phyloP scores from a whole-genome alignment of 2,329 filamentous ascomycete species.

The Talaromyces rugulosus region DNA sequence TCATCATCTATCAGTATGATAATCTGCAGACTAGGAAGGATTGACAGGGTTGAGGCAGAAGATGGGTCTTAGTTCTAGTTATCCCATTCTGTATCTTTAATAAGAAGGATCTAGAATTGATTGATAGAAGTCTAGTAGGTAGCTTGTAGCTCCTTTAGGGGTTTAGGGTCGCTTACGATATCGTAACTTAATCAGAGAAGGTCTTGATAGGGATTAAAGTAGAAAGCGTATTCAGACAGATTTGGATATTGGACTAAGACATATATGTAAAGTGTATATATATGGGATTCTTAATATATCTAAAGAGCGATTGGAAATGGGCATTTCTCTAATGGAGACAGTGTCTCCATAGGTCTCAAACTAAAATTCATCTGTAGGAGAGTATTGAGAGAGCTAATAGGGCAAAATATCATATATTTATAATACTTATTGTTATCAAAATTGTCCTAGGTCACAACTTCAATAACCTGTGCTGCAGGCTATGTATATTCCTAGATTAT shows the following conservation, averaged over 20 bases:
- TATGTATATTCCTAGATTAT: conserved; percentile 1
- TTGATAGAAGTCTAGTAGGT: not conserved
- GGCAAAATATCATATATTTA: not conserved
- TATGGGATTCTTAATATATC: not conserved
- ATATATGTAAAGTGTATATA: not conserved
- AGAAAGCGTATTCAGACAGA: not conserved
- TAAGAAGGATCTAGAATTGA: not conserved
- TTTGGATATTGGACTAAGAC: not conserved
- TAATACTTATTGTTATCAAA: not conserved
- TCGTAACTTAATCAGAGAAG: not conserved
- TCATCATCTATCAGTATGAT: not conserved
- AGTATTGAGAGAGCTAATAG: not conserved
- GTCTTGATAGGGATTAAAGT: not conserved
- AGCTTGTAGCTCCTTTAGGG: not conserved
- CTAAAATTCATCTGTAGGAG: not conserved
- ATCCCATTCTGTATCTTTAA: not conserved
- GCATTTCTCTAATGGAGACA: not conserved
- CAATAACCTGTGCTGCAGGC: not conserved
- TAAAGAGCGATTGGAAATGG: not conserved
- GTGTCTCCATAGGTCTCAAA: not conserved
- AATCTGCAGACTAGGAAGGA: not conserved
- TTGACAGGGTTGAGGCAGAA: not conserved
- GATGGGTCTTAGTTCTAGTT: not conserved
- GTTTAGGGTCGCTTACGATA: not conserved
- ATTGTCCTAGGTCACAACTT: not conserved